Base-by-base conservation (phyloP, 148 eudicot species). In the Silene conica region DNA sequence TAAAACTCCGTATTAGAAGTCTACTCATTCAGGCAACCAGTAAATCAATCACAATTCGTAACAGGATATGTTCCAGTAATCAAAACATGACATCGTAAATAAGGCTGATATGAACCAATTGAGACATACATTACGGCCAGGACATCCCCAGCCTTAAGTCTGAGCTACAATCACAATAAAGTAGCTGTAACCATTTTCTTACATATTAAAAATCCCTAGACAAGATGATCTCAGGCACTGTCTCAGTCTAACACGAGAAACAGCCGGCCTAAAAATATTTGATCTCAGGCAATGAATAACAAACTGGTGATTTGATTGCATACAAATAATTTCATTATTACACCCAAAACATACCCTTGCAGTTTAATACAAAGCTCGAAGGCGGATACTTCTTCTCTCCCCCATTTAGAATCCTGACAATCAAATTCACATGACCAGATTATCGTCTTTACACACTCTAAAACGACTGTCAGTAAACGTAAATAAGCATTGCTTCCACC, bases 311-410 rank as follows among this genome's bases (percentile, higher is more conserved):
- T 20, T 68, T 26, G 28, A 26, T 26, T 26, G 28, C 28, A 26
- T 26, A 26, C 1, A 26, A 26, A 26, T 26, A 26, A 1, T 26
- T 26, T 26, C 28, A 26, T 26, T 15, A 68, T 66, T 20, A 4
- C 4, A 31, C 34, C 34, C n/a, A 45, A 68, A 21, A 72, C 78
- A 63, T 77, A 89, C 97, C 97, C 85, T 89, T 89, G 84, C 95
- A 92, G 77, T 88, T 88, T 69, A 90, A 60, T 28, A 84, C 84
- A 81, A 92, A 92, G 83, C 92, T 89, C 7, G 90, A 89, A 9
- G 80, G 73, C 18, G 95, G 97, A 46, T 86, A 92, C 81, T 88
- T 92, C 31, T 56, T 71, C 75, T 88, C 97, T 77, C 94, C 89
- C 52, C 87, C 86, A 72, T 80, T 73, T 14, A 84, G 46, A 63